Base-by-base conservation (phyloP, 768 basidiomycete genomes). In the Calocera viscosa region DNA sequence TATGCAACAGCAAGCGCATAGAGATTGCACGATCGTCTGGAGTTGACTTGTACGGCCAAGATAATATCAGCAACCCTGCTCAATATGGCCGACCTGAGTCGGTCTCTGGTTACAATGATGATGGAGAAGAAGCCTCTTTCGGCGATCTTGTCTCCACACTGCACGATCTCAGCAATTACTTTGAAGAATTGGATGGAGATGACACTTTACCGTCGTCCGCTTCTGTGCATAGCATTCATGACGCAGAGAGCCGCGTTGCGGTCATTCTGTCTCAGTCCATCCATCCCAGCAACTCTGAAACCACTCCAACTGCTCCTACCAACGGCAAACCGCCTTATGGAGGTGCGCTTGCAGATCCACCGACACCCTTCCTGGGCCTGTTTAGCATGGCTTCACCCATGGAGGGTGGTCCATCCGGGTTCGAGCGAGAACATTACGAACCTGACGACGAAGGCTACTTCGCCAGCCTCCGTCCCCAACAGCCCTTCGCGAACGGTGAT, bases 1-100 rank as follows among this genome's bases (percentile, higher is more conserved):
- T 90, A 2, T 92, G 88, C 74, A 85, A 86, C 35, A 53, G 34
- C n/a, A 47, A 43, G 28, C 30, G 49, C 35, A 81, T 86, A 2
- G 53, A 60, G 73, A 82, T 85, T 14, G 78, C 83, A 38, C 80
- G 89, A 35, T 85, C 89, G 16, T 86, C 88, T 39, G 81, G 86
- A 64, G 83, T 92, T 73, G 30, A 68, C 17, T 65, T 66, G 43
- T 40, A 19, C 67, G 28, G 63, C 24, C 65, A 49, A 67, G 47
- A 69, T 64, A 39, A 28, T 64, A 26, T 70, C 66, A 19, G 77
- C 69, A 77, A 82, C 17, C 75, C 77, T 16, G 69, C 75, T 47
- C 67, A 33, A 26, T 49, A 38, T 64, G 65, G 32, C 14, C 30
- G 47, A 16, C 38, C 32, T 24, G 43, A 49, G 38, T 49, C 38